phyloP scores from a whole-genome alignment of 441 rosid species.

The Corymbia calophylla region DNA sequence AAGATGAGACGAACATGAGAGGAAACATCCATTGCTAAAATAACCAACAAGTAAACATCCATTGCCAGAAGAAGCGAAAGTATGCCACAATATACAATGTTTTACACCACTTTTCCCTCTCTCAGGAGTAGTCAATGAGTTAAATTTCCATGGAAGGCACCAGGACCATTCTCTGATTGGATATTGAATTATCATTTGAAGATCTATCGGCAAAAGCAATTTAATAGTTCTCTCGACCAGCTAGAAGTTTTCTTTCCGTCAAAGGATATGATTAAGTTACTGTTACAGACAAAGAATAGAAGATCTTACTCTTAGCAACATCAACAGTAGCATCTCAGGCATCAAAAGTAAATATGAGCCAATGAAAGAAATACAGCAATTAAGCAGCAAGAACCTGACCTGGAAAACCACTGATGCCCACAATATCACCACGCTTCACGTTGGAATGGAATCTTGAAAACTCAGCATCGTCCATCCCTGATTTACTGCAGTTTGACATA shows the following conservation, averaged over 20 bases:
- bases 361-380: not conserved
- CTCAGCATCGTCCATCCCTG: constrained; percentile 61
- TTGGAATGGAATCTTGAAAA: constrained; percentile 51
- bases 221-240: not conserved
- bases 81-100: not conserved
- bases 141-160: not conserved
- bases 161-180: not conserved
- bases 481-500: constrained; percentile 34
- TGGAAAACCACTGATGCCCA: constrained; percentile 86
- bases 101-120: not conserved
- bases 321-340: not conserved
- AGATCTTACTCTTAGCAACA: not conserved
- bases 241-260: not conserved
- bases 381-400: constrained; percentile 28
- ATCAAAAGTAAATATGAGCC: not conserved
- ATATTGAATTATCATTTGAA: not conserved
- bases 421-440: constrained; percentile 84
- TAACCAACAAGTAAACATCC: not conserved
- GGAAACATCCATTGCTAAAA: not conserved
- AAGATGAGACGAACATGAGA: not conserved
- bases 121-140: not conserved
- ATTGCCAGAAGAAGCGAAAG: not conserved
- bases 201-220: not conserved
- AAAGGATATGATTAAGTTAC: not conserved
- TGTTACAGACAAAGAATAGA: not conserved